Evolutionary conservation across 257 asterid species (phyloP).

Genomic region (Thymus mandschuricus): DNA sequence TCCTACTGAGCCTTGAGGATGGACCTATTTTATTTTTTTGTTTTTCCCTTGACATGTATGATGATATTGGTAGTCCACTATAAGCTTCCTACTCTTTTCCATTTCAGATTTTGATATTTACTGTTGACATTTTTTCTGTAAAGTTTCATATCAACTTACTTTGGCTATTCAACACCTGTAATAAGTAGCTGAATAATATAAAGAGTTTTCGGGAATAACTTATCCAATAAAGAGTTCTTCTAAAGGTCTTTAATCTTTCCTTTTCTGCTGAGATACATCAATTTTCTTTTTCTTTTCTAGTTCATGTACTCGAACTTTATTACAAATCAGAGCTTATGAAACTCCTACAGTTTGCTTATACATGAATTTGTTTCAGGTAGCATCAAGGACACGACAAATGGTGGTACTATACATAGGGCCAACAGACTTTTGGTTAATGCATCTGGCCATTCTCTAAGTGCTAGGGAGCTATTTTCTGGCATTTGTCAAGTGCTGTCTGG

Average conservation of each 20-base stretch:
- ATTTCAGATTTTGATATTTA: background rate
- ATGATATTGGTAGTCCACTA: background rate
- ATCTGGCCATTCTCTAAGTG: background rate
- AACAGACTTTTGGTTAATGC: background rate
- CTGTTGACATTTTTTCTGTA: background rate
- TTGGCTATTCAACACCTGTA: background rate
- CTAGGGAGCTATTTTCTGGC: too few relatives aligned
- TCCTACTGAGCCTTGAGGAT: too few relatives aligned
- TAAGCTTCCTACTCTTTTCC: background rate
- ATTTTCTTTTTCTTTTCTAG: too few relatives aligned
- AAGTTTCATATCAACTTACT: background rate
- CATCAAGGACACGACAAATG: background rate
- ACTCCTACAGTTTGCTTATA: constrained; percentile 8
- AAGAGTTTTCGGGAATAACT: background rate
- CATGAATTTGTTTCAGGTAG: background rate
- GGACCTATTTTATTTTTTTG: too few relatives aligned
- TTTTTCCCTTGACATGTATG: background rate
- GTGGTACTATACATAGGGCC: background rate
- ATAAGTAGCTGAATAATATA: background rate
- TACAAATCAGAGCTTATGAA: background rate
- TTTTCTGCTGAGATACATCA: too few relatives aligned
- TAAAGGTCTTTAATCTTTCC: too few relatives aligned
- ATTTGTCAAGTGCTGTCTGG: background rate
- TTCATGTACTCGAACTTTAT: background rate
- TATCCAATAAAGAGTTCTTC: background rate